Evolutionary conservation across 495 filamentous ascomycete genomes (phyloP).

Genomic region (Lasiosphaeria ovina): DNA sequence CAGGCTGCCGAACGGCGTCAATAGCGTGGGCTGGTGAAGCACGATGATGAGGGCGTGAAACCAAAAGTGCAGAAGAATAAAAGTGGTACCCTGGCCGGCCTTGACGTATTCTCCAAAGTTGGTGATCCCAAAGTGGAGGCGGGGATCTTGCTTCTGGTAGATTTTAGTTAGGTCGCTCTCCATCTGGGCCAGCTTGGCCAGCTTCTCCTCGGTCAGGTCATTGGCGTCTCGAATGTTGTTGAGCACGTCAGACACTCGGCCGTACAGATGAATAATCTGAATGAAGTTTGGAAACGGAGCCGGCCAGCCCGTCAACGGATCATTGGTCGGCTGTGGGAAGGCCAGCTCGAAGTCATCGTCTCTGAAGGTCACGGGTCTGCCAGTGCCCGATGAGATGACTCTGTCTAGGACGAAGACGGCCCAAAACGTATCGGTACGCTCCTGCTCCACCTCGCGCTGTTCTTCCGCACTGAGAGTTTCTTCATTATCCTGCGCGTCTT

Average conservation of each 20-base stretch:
- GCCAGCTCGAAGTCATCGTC: slow-evolving; percentile 78
- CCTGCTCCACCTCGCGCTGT: slow-evolving; percentile 60
- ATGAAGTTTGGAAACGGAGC: slow-evolving; percentile 75
- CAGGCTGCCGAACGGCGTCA: slow-evolving; percentile 70
- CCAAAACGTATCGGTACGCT: slow-evolving; percentile 81
- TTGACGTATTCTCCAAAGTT: slow-evolving; percentile 78
- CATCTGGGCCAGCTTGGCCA: slow-evolving; percentile 66
- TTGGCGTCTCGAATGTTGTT: slow-evolving; percentile 76
- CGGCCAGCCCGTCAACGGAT: slow-evolving; percentile 63
- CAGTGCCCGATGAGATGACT: slow-evolving; percentile 81
- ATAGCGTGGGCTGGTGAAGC: slow-evolving; percentile 75
- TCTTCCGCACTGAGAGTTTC: slow-evolving; percentile 49
- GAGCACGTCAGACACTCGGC: slow-evolving; percentile 74
- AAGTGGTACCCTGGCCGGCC: slow-evolving; percentile 74
- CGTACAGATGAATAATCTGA: slow-evolving; percentile 80
- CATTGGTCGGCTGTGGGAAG: slow-evolving; percentile 61
- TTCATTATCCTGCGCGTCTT: slow-evolving; percentile 39
- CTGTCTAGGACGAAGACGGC: slow-evolving; percentile 82
- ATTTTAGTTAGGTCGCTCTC: slow-evolving; percentile 76
- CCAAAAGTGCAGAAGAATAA: slow-evolving; percentile 88
- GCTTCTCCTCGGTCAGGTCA: slow-evolving; percentile 70
- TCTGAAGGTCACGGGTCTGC: slow-evolving; percentile 72
- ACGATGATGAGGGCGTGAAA: slow-evolving; percentile 84
- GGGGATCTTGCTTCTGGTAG: slow-evolving; percentile 68
- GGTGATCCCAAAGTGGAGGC: slow-evolving; percentile 72